phyloP scores from a whole-genome alignment of 164 flowering plant species.

The Chimonanthus praecox region DNA sequence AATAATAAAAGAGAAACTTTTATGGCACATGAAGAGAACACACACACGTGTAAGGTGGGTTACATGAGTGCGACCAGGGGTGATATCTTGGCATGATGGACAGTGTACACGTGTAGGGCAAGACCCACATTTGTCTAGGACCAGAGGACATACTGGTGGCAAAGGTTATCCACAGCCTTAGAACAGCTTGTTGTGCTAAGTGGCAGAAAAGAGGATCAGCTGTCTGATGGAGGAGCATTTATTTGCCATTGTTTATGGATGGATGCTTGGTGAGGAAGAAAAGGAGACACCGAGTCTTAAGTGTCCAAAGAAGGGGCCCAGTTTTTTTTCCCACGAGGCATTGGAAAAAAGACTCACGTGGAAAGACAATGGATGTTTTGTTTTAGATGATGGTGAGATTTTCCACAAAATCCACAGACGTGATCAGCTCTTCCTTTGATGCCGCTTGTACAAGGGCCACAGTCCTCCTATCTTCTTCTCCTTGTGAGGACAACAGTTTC shows the following conservation, averaged over 20 bases:
- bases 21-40: neutral
- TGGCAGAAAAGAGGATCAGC: neutral
- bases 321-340: no score
- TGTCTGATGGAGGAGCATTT: neutral
- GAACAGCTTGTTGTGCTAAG: neutral
- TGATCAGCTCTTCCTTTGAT: no score
- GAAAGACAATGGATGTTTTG: no score
- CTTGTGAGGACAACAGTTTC: no score
- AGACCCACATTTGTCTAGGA: neutral
- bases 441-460: no score
- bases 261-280: neutral
- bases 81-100: neutral
- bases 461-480: no score
- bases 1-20: neutral
- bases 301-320: no score
- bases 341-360: no score
- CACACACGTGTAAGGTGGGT: neutral
- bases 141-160: neutral
- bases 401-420: no score
- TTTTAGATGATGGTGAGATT: no score
- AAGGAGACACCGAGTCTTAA: no score
- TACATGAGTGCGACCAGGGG: neutral
- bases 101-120: neutral
- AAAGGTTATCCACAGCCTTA: neutral
- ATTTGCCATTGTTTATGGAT: neutral